A percentile compares a stretch with the other conserved stretches of the same genome.
Evolutionary conservation across 2,329 filamentous ascomycete genomes (phyloP).

Genomic region (Fusarium papillatum): DNA sequence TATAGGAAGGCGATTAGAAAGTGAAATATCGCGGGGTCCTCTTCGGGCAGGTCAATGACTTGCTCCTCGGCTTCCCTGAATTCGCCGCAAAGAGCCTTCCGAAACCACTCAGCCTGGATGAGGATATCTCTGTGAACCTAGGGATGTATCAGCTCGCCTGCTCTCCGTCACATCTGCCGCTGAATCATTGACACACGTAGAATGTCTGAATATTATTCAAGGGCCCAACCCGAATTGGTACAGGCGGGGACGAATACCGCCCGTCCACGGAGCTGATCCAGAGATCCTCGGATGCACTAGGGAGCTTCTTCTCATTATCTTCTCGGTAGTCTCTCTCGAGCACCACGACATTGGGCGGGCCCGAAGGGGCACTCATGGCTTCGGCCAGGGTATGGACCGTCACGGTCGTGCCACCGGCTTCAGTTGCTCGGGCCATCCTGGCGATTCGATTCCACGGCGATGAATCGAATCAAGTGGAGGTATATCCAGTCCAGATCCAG

Average conservation of each 20-base stretch:
- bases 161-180: neutral
- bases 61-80: constrained; percentile 62
- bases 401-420: constrained; percentile 32
- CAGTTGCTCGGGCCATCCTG: constrained; percentile 35
- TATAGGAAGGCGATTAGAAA: constrained; percentile 66
- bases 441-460: constrained; percentile 7
- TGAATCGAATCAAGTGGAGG: neutral
- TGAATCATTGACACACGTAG: constrained; percentile 32
- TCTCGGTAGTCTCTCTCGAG: constrained; percentile 37
- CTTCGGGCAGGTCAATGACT: constrained; percentile 63
- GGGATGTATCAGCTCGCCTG: constrained; percentile 11
- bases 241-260: constrained; percentile 59
- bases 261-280: constrained; percentile 65
- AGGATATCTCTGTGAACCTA: constrained; percentile 63
- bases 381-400: constrained; percentile 36
- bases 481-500: neutral
- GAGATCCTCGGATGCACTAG: constrained; percentile 57
- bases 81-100: constrained; percentile 60
- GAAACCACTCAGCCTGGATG: constrained; percentile 61
- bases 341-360: constrained; percentile 39
- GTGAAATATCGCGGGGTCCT: constrained; percentile 64
- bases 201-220: constrained; percentile 59
- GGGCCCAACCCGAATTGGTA: constrained; percentile 59
- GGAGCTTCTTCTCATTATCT: constrained; percentile 24
- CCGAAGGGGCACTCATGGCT: constrained; percentile 33